Evolutionary conservation across 2,329 filamentous ascomycete species (phyloP).

Genomic region (Cadophora sp.): DNA sequence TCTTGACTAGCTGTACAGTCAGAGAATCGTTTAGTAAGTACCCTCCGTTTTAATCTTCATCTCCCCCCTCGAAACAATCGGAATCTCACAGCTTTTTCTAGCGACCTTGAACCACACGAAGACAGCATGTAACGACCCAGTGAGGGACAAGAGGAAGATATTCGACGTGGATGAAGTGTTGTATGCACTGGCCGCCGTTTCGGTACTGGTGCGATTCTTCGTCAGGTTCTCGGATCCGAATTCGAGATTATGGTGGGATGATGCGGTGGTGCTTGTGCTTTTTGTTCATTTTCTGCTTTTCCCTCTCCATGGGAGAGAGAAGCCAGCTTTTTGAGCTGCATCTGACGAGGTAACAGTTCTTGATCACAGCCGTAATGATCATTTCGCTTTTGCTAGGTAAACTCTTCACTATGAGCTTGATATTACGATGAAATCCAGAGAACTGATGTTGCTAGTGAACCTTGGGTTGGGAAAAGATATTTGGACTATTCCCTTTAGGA

Average conservation of each 20-base stretch:
- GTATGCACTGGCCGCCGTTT: not conserved
- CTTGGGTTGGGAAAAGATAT: conserved; percentile 32
- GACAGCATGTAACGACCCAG: conserved; percentile 7
- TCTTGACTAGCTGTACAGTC: conserved; percentile 47
- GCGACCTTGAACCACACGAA: conserved; percentile 24
- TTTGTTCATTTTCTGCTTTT: conserved; percentile 6
- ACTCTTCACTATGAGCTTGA: not conserved
- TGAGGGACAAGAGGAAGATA: conserved; percentile 11
- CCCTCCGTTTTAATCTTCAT: conserved; percentile 50
- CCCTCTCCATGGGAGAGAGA: not conserved
- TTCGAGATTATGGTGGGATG: conserved; percentile 23
- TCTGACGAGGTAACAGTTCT: not conserved
- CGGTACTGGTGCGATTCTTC: not conserved
- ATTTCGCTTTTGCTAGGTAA: not conserved
- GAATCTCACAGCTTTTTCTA: not conserved
- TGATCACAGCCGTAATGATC: not conserved
- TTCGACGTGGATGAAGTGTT: conserved; percentile 5
- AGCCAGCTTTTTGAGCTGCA: too few species aligned
- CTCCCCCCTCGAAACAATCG: not conserved
- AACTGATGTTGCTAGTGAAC: not conserved
- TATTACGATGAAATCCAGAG: too few species aligned
- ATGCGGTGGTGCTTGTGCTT: conserved; percentile 17
- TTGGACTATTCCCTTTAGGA: conserved; percentile 26
- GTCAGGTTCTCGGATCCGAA: conserved; percentile 6
- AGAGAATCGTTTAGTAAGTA: conserved; percentile 48